Evolutionary conservation across 2,329 filamentous ascomycete species (phyloP).

Genomic region (Ceratocystis lukuohia): DNA sequence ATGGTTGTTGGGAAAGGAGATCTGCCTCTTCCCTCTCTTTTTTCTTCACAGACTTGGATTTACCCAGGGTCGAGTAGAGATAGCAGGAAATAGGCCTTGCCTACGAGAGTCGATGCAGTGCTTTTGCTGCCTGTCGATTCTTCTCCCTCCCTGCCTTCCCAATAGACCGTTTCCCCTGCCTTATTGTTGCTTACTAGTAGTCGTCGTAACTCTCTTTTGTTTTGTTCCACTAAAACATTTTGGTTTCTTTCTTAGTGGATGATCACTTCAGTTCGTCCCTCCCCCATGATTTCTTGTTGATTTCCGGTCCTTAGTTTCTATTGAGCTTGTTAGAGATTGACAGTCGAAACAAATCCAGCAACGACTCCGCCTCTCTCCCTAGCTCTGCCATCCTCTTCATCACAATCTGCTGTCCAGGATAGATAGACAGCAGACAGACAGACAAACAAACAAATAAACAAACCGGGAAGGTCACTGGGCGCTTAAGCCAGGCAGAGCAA

Average conservation of each 20-base stretch:
- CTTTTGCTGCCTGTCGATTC: background rate
- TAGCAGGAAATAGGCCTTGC: background rate
- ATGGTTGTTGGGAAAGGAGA: background rate
- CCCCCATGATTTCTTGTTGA: background rate
- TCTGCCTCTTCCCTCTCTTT: background rate
- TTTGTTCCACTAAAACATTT: no score
- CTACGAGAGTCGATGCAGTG: background rate
- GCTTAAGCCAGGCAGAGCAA: background rate
- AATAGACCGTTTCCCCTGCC: background rate
- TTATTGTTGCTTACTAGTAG: background rate
- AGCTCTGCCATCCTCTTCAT: background rate
- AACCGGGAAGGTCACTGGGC: background rate
- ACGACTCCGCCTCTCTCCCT: background rate
- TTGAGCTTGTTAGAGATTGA: background rate
- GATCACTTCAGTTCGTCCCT: background rate
- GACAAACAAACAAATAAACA: no score
- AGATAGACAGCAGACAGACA: background rate
- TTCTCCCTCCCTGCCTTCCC: background rate
- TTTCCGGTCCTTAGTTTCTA: background rate
- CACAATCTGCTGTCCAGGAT: background rate
- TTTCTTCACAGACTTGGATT: background rate
- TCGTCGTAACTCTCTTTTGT: no score
- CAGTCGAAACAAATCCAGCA: slow-evolving; percentile 4
- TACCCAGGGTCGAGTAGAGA: background rate
- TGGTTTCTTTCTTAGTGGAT: no score